Conservation (phyloP, 495 filamentous ascomycete genomes). For the Echria macrotheca region DNA sequence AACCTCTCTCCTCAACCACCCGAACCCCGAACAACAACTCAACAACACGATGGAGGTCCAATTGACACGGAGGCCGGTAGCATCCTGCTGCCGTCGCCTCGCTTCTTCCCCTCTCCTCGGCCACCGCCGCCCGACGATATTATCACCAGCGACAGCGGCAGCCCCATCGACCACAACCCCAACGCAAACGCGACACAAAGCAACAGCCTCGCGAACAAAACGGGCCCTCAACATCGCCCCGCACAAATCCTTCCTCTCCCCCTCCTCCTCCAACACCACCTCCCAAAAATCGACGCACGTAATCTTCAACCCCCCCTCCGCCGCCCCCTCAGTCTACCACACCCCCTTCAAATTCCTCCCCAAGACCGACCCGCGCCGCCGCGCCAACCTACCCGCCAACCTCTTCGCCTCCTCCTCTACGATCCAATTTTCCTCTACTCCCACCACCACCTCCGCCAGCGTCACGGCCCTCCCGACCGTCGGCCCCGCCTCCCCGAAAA, state of each 20-base stretch:
- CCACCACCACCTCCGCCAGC: background rate
- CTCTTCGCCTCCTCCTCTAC: conserved; percentile 26
- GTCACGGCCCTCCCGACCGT: conserved; percentile 8
- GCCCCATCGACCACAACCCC: conserved; percentile 32
- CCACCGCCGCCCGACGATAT: background rate
- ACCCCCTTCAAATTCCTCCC: conserved; percentile 92
- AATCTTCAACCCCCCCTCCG: conserved; percentile 93
- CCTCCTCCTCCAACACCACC: conserved; percentile 29
- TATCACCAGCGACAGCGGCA: conserved; percentile 27
- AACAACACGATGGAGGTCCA: conserved; percentile 16
- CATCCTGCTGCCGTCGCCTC: conserved; percentile 20
- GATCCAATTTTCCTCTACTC: conserved; percentile 8
- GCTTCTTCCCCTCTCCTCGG: background rate
- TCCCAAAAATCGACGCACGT: conserved; percentile 48
- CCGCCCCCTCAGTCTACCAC: conserved; percentile 71
- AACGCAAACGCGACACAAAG: conserved; percentile 57
- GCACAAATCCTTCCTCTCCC: conserved; percentile 61
- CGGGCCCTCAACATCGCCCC: conserved; percentile 67
- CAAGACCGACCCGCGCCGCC: conserved; percentile 63
- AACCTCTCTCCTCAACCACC: too few species aligned
- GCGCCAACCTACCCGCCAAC: conserved; percentile 36
- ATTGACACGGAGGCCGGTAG: conserved; percentile 10
- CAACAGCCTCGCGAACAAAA: conserved; percentile 63
- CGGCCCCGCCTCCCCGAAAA: background rate
- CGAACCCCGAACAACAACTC: background rate